Evolutionary conservation across 805 yeast species (phyloP).

Genomic region (Yamadazyma akitaensis): DNA sequence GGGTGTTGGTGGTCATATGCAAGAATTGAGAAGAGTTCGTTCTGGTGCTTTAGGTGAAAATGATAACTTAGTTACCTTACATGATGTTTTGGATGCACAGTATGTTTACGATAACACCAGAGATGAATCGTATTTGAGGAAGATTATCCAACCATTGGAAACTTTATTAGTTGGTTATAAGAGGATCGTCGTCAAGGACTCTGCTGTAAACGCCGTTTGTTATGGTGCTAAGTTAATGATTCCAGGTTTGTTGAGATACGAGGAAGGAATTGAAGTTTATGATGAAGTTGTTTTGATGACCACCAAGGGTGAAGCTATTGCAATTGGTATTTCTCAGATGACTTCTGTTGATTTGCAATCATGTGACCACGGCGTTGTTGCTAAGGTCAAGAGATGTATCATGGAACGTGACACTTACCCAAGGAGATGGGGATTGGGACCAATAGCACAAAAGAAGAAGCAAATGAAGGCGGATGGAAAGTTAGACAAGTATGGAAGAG

Average conservation of each 20-base stretch:
- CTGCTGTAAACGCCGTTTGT: constrained; percentile 97
- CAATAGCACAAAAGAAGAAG: constrained; percentile 97
- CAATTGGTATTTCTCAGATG: constrained; percentile 98
- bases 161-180: constrained; percentile 91
- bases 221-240: constrained; percentile 99
- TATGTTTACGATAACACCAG: constrained; percentile 96
- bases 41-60: constrained; percentile 92
- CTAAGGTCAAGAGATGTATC: constrained; percentile 97
- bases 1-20: constrained; percentile 99
- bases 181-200: constrained; percentile 89
- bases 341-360: constrained; percentile 93
- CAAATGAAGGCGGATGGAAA: constrained; percentile 96
- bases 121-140: constrained; percentile 93
- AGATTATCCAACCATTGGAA: constrained; percentile 92
- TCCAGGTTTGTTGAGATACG: constrained; percentile 96
- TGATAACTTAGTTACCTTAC: constrained; percentile 91
- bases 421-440: constrained; percentile 99
- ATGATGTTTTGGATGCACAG: constrained; percentile 97
- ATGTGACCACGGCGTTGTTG: constrained; percentile 98
- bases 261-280: constrained; percentile 93
- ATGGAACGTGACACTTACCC: constrained; percentile 99
- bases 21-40: constrained; percentile 98
- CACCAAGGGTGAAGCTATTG: constrained; percentile 99
- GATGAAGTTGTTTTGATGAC: constrained; percentile 98
- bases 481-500: constrained; percentile 92